phyloP scores from a whole-genome alignment of 371 early-diverging fungal species.

The Actinomortierella wolfii region DNA sequence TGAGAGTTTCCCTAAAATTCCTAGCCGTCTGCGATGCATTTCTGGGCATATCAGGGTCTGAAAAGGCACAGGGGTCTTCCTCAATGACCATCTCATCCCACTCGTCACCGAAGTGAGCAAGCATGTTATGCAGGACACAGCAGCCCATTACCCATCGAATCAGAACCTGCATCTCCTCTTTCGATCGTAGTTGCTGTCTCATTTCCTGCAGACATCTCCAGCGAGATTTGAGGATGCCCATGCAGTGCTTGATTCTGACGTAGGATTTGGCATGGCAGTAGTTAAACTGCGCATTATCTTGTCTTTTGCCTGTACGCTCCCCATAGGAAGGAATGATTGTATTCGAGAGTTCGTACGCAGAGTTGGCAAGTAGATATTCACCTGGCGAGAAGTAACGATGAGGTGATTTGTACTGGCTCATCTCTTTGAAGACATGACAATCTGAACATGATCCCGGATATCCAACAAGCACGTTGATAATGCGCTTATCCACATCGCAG shows the following conservation, averaged over 20 bases:
- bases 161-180: not conserved
- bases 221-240: constrained; percentile 11
- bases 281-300: constrained; percentile 14
- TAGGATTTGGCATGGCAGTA: constrained; percentile 5
- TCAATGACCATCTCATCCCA: not conserved
- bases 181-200: constrained; percentile 2
- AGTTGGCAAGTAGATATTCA: constrained; percentile 15
- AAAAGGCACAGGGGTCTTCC: not conserved
- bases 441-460: constrained; percentile 12
- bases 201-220: constrained; percentile 11
- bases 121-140: constrained; percentile 16
- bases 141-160: constrained; percentile 8
- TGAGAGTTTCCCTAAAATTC: constrained; percentile 9
- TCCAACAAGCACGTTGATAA: constrained; percentile 6
- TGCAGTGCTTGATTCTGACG: constrained; percentile 21
- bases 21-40: not conserved
- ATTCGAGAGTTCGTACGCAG: constrained; percentile 6
- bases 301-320: not conserved
- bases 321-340: constrained; percentile 12
- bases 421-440: constrained; percentile 8
- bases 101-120: constrained; percentile 1
- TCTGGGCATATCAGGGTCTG: not conserved
- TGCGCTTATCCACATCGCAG: constrained; percentile 8
- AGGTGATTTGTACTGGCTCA: not conserved
- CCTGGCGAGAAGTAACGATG: constrained; percentile 4